phyloP scores from a whole-genome alignment of 257 asterid genomes.

The Verbascum thapsus region DNA sequence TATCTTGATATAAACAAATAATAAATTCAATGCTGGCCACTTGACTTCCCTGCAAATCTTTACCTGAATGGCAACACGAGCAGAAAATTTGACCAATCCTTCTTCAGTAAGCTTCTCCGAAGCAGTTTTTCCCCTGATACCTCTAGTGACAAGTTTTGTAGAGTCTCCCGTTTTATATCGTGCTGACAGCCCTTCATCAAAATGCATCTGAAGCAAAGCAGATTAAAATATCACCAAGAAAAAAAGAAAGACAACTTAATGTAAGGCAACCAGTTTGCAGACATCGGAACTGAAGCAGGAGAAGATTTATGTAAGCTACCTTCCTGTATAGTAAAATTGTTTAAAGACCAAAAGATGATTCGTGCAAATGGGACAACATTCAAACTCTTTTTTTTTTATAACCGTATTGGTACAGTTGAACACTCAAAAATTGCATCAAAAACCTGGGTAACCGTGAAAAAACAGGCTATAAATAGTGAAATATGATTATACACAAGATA shows the following conservation, averaged over 20 bases:
- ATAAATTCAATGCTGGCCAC: slow-evolving; percentile 15
- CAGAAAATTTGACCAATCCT: slow-evolving; percentile 89
- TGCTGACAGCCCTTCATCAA: slow-evolving; percentile 85
- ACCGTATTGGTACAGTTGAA: not conserved
- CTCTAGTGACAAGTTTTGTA: slow-evolving; percentile 77
- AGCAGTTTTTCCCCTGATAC: slow-evolving; percentile 78
- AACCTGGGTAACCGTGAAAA: not conserved
- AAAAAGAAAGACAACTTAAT: slow-evolving; percentile 20
- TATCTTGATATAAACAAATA: slow-evolving; percentile 24
- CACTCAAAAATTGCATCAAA: slow-evolving; percentile 3
- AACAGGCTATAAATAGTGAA: not conserved
- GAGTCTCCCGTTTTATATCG: slow-evolving; percentile 75
- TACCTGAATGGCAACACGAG: slow-evolving; percentile 90
- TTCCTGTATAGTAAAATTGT: slow-evolving; percentile 10
- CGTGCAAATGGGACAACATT: slow-evolving; percentile 1
- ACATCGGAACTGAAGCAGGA: slow-evolving; percentile 6
- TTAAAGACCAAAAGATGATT: slow-evolving; percentile 7
- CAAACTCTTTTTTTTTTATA: slow-evolving; percentile 8
- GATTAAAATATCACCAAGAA: slow-evolving; percentile 28
- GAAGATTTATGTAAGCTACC: slow-evolving; percentile 4
- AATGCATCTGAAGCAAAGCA: slow-evolving; percentile 68
- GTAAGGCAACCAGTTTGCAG: not conserved
- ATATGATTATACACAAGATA: not conserved
- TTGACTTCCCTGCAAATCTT: not conserved
- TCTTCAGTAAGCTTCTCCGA: slow-evolving; percentile 93